Base-by-base conservation (phyloP, 2,329 filamentous ascomycete genomes). In the Penicillium oxalicum region DNA sequence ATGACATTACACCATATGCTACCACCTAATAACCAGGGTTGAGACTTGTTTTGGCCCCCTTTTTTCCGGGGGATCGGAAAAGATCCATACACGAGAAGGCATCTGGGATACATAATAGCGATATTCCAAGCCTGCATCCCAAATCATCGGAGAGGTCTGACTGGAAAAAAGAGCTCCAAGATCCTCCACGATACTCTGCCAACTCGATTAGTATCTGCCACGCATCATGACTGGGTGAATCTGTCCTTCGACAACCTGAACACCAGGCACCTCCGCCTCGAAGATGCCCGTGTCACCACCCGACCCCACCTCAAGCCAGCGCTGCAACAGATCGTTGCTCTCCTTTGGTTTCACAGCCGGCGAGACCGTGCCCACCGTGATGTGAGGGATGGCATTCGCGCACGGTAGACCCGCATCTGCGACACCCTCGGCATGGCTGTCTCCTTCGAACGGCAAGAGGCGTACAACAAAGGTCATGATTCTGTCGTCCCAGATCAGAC, bases 381-480 rank as follows among this genome's bases (percentile, higher is more conserved):
- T 81, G 66, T 98, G 93, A 9, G 91, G 83, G 29, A 94, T 77
- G 11, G 77, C 70, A 63, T 98, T 98, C 38, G 81, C 79, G 52
- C 84, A 91, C 47, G 82, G 75, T 82, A 84, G 29, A 32, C 29
- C 29, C 11, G 56, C 47, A 43, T 59, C 71, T 11, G 78, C 34
- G n/a, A 33, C 33, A 0, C 18, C 44, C 5, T 27, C 11, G 5
- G 33, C 45, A n/a, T 18, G 70, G 9, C 9, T 24, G 48, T 82
- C 29, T 9, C 54, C 55, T 1, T 61, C 57, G 2, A 60, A 49
- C 6, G 72, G 70, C 24, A 72, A 52, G 2, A 95, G 74, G 8
- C 91, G 81, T 12, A 88, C 89, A 3, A 95, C 87, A 49, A 98
- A 86, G 5, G 89, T 85, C 93, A 98, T 97, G 62, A 97, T 76